These are phyloP conservation scores for Tricladium varicosporioides DNA, from an alignment of 2,329 filamentous ascomycete species.

Conservation along the genomic window DNA sequence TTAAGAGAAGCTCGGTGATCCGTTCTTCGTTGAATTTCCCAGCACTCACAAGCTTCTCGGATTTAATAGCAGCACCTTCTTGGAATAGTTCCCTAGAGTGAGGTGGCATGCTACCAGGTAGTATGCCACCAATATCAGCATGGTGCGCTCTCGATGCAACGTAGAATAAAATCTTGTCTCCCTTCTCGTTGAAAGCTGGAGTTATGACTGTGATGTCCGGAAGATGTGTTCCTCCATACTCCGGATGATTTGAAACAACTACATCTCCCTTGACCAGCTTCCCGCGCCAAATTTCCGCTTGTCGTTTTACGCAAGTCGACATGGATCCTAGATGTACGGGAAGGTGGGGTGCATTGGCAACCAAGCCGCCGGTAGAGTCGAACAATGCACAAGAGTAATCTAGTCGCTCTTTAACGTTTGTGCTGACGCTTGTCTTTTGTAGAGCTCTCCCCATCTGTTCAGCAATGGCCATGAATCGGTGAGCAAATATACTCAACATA, in stretches of 20 bases:
- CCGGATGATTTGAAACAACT: conserved; percentile 80
- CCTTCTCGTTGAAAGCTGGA: conserved; percentile 67
- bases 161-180: conserved; percentile 42
- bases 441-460: conserved; percentile 80
- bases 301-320: conserved; percentile 79
- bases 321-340: conserved; percentile 81
- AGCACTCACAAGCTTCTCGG: conserved; percentile 70
- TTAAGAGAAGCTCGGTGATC: conserved; percentile 64
- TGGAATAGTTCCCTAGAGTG: conserved; percentile 64
- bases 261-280: conserved; percentile 78
- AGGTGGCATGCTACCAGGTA: conserved; percentile 81
- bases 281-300: conserved; percentile 77
- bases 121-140: conserved; percentile 80
- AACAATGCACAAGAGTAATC: conserved; percentile 85
- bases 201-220: conserved; percentile 82
- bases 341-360: conserved; percentile 77
- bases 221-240: conserved; percentile 79
- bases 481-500: conserved; percentile 74
- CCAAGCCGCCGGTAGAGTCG: conserved; percentile 70
- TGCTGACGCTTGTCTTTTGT: conserved; percentile 77
- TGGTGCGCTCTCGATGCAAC: conserved; percentile 59
- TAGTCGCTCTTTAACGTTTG: conserved; percentile 77
- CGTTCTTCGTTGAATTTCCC: conserved; percentile 77
- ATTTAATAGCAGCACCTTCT: conserved; percentile 63
- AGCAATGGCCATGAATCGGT: conserved; percentile 82